These are phyloP conservation scores for Lactarius sanguifluus DNA, from an alignment of 768 basidiomycete species.

Conservation along the genomic window DNA sequence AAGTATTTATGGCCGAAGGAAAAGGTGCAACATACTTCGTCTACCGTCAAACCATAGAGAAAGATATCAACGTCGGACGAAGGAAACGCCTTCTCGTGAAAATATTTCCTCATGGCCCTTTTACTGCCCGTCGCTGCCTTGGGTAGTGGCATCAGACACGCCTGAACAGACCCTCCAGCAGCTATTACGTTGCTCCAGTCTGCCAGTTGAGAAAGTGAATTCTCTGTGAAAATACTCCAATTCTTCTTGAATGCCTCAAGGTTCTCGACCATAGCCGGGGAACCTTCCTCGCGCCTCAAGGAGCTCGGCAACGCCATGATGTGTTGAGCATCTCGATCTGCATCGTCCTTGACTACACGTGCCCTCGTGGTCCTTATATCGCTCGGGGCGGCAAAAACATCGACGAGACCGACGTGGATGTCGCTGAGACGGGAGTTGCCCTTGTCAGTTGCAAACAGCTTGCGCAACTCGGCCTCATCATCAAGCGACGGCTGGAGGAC, in stretches of 20 bases:
- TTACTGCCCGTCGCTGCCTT: slow-evolving; percentile 51
- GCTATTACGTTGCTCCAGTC: slow-evolving; percentile 67
- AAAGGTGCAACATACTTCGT: slow-evolving; percentile 41
- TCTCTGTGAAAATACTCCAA: slow-evolving; percentile 63
- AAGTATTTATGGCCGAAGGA: neutral
- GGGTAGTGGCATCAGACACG: slow-evolving; percentile 53
- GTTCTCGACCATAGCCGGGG: slow-evolving; percentile 47
- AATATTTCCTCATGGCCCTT: slow-evolving; percentile 56
- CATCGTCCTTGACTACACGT: slow-evolving; percentile 46
- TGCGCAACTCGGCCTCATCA: slow-evolving; percentile 55
- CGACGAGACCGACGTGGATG: slow-evolving; percentile 57
- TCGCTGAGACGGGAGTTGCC: slow-evolving; percentile 45
- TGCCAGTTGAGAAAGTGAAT: slow-evolving; percentile 54
- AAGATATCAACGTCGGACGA: slow-evolving; percentile 66
- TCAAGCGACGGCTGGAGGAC: slow-evolving; percentile 54
- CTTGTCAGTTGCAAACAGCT: slow-evolving; percentile 55
- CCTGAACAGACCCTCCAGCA: slow-evolving; percentile 62
- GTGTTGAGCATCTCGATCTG: slow-evolving; percentile 48
- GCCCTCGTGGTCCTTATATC: slow-evolving; percentile 53
- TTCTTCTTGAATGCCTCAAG: slow-evolving; percentile 63
- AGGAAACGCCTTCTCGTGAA: slow-evolving; percentile 54
- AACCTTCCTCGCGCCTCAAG: slow-evolving; percentile 50
- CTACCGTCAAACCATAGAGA: slow-evolving; percentile 56
- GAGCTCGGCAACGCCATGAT: slow-evolving; percentile 52
- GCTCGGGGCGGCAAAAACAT: slow-evolving; percentile 52